Evolutionary conservation across 768 basidiomycete genomes (phyloP), one percentile per base, ranked within the genome.

Genomic region (Sarcodon aspratus): DNA sequence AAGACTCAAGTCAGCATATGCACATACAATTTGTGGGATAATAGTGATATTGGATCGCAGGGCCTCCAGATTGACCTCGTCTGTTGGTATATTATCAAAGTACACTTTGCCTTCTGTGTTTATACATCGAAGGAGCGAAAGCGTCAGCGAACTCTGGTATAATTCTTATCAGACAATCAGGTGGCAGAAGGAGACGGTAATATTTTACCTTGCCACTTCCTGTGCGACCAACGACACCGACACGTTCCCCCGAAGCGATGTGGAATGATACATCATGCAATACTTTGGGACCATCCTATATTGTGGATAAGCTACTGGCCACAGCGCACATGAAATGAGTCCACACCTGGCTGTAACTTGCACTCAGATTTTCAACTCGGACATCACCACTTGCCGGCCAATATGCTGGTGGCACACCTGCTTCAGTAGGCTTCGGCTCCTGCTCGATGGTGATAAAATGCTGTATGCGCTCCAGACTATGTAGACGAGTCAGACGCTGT

Each of bases 251-350:
- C 10, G 72, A 65, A 27, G 66, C 65, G 50, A 82, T 68, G 12
- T 66, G 59, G 57, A 84, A 76, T 1, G 70, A 68, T 13, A 84
- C 49, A 46, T 77, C 65, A 36, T 76, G 69, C 9, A 86, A 66
- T 0, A 85, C 79, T n/a, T 68, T 60, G 1, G 79, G 80, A 2
- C 73, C 71, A 44, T 71, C 70, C 49, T 50, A 48, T 15, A 15
- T 6, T 6, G 5, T 13, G 31, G 6, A 33, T 48, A 7, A 48
- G 38, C 33, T 8, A 8, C 18, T 17, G 1, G 12, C 38, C 6
- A 12, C 13, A 8, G 6, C 37, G 1, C 7, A 2, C 9, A 10
- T n/a, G 15, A 7, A 48, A 6, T 27, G 42, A 7, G 7, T 7
- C 32, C 48, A n/a, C 36, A 53, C 55, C 7, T 33, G 13, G 12